Evolutionary conservation across 352 stramenopile species (phyloP).

Genomic region (Blastocystis sp.): DNA sequence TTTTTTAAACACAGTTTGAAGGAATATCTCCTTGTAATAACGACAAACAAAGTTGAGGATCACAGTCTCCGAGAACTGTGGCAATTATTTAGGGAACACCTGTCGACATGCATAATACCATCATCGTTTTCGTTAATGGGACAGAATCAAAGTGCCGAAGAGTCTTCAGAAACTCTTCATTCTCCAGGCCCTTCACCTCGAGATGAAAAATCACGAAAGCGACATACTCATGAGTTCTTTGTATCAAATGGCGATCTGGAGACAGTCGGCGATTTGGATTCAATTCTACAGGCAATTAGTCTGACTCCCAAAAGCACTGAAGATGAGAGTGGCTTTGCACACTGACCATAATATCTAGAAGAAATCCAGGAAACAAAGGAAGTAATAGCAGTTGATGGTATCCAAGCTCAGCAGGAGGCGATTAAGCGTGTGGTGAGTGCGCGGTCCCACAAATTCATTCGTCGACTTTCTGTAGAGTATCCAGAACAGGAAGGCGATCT

Average conservation of each 20-base stretch:
- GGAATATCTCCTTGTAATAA: too few relatives aligned
- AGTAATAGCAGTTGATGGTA: constrained; percentile 15
- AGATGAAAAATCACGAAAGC: background rate
- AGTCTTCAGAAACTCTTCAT: background rate
- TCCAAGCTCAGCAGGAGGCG: constrained; percentile 46
- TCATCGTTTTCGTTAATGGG: constrained; percentile 6
- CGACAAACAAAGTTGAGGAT: background rate
- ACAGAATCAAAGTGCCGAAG: constrained; percentile 36
- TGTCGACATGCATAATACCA: background rate
- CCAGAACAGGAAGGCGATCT: constrained; percentile 22
- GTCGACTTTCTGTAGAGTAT: background rate
- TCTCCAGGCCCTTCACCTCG: background rate
- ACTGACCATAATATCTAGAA: background rate
- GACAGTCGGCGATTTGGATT: constrained; percentile 53
- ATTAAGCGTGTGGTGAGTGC: constrained; percentile 48
- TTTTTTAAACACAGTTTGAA: background rate
- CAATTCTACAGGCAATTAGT: constrained; percentile 53
- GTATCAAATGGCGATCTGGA: constrained; percentile 59
- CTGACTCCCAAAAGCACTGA: background rate
- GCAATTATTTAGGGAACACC: too few relatives aligned
- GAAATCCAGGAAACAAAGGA: background rate
- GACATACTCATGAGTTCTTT: constrained; percentile 34
- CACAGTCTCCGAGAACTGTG: too few relatives aligned
- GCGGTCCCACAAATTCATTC: constrained; percentile 49
- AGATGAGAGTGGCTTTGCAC: background rate